Evolutionary conservation across 768 basidiomycete genomes (phyloP).

Genomic region (Phanerodontia chrysosporium): DNA sequence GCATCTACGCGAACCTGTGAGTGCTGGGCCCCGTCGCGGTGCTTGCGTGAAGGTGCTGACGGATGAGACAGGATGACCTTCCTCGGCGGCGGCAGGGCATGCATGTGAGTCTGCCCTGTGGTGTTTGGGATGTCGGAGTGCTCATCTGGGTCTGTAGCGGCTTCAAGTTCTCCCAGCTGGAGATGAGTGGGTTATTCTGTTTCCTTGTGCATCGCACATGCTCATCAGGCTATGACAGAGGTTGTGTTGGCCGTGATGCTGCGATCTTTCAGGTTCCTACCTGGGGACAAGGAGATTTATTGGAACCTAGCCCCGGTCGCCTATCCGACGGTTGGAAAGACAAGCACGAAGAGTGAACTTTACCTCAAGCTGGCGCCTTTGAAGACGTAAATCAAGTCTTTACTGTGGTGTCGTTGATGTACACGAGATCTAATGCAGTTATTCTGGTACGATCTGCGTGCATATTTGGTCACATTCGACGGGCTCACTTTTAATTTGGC

Average conservation of each 20-base stretch:
- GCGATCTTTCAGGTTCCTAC: constrained; percentile 11
- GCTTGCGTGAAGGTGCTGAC: not conserved
- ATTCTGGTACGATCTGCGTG: no score
- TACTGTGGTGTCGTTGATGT: no score
- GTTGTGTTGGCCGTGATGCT: constrained; percentile 12
- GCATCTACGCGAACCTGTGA: constrained; percentile 12
- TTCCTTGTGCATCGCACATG: not conserved
- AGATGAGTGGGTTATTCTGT: constrained; percentile 15
- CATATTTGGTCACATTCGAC: no score
- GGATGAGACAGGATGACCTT: constrained; percentile 13
- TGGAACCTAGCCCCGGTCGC: constrained; percentile 13
- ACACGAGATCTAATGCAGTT: no score
- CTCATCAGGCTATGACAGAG: constrained; percentile 2
- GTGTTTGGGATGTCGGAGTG: not conserved
- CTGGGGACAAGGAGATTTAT: constrained; percentile 8
- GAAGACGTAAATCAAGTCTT: not conserved
- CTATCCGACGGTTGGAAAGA: constrained; percentile 10
- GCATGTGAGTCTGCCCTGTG: constrained; percentile 6
- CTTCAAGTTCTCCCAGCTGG: constrained; percentile 11
- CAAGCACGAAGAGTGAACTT: not conserved
- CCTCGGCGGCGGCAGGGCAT: constrained; percentile 11
- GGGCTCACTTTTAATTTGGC: no score
- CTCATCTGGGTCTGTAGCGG: not conserved
- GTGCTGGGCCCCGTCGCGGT: not conserved
- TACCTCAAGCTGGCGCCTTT: constrained; percentile 3